A percentile compares a stretch with the other conserved stretches of the same genome.
Conservation (phyloP, 2,329 filamentous ascomycete genomes). For the Moelleriella libera region DNA sequence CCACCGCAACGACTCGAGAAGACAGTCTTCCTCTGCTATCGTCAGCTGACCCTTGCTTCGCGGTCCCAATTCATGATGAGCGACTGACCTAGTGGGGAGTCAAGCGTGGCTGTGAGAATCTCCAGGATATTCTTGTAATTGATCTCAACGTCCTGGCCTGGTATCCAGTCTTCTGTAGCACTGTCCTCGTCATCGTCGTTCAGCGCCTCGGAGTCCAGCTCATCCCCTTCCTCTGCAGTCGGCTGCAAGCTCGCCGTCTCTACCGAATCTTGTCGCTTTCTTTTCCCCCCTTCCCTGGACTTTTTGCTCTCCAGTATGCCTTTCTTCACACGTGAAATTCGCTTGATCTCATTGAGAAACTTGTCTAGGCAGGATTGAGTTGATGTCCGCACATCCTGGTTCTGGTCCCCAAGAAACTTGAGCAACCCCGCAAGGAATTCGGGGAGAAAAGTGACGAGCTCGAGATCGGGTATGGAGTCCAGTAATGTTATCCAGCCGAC, state of each 20-base stretch:
- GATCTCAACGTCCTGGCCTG: constrained; percentile 90
- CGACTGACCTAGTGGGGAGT: constrained; percentile 57
- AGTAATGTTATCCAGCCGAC: constrained; percentile 92
- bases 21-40: constrained; percentile 66
- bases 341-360: constrained; percentile 86
- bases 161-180: constrained; percentile 87
- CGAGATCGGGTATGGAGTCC: constrained; percentile 91
- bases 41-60: background rate
- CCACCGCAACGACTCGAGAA: constrained; percentile 85
- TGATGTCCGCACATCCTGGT: constrained; percentile 85
- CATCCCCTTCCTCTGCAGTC: constrained; percentile 44
- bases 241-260: constrained; percentile 49
- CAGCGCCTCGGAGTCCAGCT: constrained; percentile 41
- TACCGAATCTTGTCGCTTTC: constrained; percentile 54
- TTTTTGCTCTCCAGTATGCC: constrained; percentile 79
- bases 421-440: constrained; percentile 83
- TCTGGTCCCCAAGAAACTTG: constrained; percentile 83
- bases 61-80: background rate
- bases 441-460: constrained; percentile 83
- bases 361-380: constrained; percentile 81
- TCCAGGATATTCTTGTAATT: constrained; percentile 86
- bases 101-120: constrained; percentile 79
- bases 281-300: constrained; percentile 50
- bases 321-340: constrained; percentile 84
- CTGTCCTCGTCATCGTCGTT: constrained; percentile 45